These are phyloP conservation scores for Aspergillus nomiae DNA, from an alignment of 2,329 filamentous ascomycete species.

Conservation along the genomic window DNA sequence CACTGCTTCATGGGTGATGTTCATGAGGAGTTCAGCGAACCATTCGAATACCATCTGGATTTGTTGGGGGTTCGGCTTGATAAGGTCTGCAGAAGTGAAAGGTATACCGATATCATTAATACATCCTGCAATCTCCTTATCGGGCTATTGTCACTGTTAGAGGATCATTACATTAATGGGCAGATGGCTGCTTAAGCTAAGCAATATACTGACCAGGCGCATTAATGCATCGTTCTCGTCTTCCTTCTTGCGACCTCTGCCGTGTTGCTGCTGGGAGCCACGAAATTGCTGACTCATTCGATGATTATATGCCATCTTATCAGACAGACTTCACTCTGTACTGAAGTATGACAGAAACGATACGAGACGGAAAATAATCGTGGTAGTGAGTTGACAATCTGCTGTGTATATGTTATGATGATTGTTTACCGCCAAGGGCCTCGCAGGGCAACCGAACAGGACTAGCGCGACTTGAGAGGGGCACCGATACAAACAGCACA, in stretches of 20 bases:
- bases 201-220: conserved; percentile 50
- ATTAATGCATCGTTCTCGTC: conserved; percentile 61
- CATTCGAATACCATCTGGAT: conserved; percentile 98
- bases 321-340: conserved; percentile 5
- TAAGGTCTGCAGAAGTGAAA: conserved; percentile 81
- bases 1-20: conserved; percentile 87
- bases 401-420: conserved; percentile 29
- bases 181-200: background rate
- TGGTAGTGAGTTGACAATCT: conserved; percentile 3
- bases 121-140: conserved; percentile 87
- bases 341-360: background rate
- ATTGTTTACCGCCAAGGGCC: conserved; percentile 38
- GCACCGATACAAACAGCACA: conserved; percentile 34
- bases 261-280: conserved; percentile 48
- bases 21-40: conserved; percentile 92
- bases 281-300: conserved; percentile 57
- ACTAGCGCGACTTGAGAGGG: conserved; percentile 37
- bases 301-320: conserved; percentile 52
- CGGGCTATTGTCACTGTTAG: conserved; percentile 49
- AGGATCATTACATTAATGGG: background rate
- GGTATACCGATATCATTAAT: conserved; percentile 95
- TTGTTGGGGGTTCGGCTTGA: conserved; percentile 90
- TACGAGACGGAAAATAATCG: conserved; percentile 11
- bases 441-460: conserved; percentile 28
- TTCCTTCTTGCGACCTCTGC: conserved; percentile 56